These are phyloP conservation scores for Leishmania amazonensis DNA, from an alignment of 208 protist genomes.

Conservation along the genomic window DNA sequence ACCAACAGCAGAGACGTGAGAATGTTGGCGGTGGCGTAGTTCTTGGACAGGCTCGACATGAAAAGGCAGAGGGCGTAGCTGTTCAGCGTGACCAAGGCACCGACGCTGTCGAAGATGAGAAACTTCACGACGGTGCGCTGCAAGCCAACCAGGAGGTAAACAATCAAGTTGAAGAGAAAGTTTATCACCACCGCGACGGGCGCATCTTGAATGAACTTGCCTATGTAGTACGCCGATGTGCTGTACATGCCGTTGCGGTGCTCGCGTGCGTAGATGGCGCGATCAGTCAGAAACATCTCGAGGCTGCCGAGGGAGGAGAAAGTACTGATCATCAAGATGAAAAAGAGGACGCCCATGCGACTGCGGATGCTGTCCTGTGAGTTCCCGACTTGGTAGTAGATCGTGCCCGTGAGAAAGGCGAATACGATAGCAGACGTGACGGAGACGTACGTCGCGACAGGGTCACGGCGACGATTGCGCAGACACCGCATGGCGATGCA, in stretches of 20 bases:
- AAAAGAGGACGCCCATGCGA: constrained; percentile 77
- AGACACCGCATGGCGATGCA: constrained; percentile 59
- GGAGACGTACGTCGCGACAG: constrained; percentile 45
- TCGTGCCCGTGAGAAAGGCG: constrained; percentile 64
- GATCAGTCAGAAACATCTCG: constrained; percentile 57
- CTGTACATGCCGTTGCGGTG: constrained; percentile 75
- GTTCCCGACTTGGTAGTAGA: constrained; percentile 71
- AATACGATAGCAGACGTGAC: constrained; percentile 60
- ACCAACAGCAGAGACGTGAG: constrained; percentile 67
- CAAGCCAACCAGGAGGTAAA: constrained; percentile 66
- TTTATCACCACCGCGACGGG: constrained; percentile 55
- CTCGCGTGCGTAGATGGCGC: constrained; percentile 63
- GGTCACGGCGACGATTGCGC: constrained; percentile 64
- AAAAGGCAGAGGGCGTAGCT: constrained; percentile 69
- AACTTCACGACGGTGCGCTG: constrained; percentile 47
- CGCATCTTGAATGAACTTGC: constrained; percentile 66
- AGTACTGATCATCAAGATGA: constrained; percentile 73
- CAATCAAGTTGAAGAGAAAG: constrained; percentile 46
- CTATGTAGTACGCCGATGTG: constrained; percentile 63
- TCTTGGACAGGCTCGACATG: constrained; percentile 58
- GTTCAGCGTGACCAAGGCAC: constrained; percentile 59
- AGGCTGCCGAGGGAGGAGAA: constrained; percentile 62
- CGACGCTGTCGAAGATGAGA: constrained; percentile 43
- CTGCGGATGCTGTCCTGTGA: constrained; percentile 52
- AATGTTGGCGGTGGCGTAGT: constrained; percentile 59